A percentile compares a stretch with the other conserved stretches of the same genome.
These are phyloP conservation scores for Lactifluus subvellereus DNA, from an alignment of 768 basidiomycete species.

Conservation along the genomic window DNA sequence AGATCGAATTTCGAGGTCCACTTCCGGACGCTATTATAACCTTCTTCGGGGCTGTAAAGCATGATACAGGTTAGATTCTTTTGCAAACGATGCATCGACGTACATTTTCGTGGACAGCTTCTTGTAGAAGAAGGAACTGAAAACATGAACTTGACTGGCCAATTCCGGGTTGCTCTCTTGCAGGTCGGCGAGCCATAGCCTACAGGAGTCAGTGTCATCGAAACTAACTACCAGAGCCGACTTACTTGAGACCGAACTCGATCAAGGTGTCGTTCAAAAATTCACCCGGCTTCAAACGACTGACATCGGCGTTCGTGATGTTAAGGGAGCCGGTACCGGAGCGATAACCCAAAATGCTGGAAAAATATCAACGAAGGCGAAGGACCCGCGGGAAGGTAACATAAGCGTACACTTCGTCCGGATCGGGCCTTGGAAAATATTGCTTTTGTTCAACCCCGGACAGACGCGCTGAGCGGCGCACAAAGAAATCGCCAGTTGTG, in stretches of 20 bases:
- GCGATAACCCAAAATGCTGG: constrained; percentile 74
- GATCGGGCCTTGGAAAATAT: constrained; percentile 17
- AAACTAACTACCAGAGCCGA: constrained; percentile 4
- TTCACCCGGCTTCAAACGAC: constrained; percentile 69
- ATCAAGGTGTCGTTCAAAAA: constrained; percentile 96
- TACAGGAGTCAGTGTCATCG: constrained; percentile 29
- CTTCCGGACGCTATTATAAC: constrained; percentile 81
- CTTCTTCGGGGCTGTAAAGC: constrained; percentile 43
- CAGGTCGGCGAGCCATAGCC: constrained; percentile 63
- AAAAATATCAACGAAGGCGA: background rate
- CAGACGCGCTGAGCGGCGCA: constrained; percentile 22
- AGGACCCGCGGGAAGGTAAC: background rate
- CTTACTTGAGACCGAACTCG: constrained; percentile 92
- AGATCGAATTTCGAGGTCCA: constrained; percentile 90
- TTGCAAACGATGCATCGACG: constrained; percentile 18
- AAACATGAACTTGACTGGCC: constrained; percentile 76
- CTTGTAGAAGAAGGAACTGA: constrained; percentile 98
- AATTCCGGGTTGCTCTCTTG: constrained; percentile 50
- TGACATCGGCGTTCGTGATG: constrained; percentile 72
- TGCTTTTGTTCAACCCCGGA: constrained; percentile 9
- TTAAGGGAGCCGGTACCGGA: constrained; percentile 69
- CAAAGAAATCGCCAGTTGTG: background rate
- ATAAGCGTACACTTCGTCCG: constrained; percentile 21
- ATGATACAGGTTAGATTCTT: background rate
- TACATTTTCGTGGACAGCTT: constrained; percentile 74